A percentile compares a stretch with the other conserved stretches of the same genome.
Evolutionary conservation across 1,284 basidiomycete species (phyloP).

Genomic region (Sporisorium exsertum): DNA sequence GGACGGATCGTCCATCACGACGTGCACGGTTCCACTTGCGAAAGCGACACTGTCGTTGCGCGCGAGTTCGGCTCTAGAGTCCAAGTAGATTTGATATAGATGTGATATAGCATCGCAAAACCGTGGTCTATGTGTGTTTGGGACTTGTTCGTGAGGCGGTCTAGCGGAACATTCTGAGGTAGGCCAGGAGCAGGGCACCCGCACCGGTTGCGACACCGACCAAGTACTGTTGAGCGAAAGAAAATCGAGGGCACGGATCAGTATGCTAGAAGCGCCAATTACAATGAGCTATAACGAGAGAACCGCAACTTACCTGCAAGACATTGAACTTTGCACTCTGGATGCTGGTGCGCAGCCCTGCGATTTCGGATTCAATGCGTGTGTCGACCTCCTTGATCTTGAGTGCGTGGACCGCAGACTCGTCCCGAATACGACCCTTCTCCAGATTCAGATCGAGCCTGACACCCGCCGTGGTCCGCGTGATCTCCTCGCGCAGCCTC

Average conservation of each 20-base stretch:
- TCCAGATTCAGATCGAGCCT: constrained; percentile 94
- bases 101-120: not conserved
- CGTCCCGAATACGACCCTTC: constrained; percentile 93
- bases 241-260: not conserved
- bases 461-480: constrained; percentile 91
- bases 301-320: constrained; percentile 50
- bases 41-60: constrained; percentile 37
- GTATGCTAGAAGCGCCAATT: not conserved
- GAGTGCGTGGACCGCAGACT: constrained; percentile 89
- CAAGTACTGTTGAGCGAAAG: constrained; percentile 47
- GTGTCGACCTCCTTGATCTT: constrained; percentile 99
- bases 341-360: constrained; percentile 86
- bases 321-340: constrained; percentile 84
- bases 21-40: constrained; percentile 39
- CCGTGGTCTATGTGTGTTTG: not conserved
- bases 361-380: constrained; percentile 95
- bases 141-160: not conserved
- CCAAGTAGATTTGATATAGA: constrained; percentile 8
- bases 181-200: constrained; percentile 86
- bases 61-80: not conserved
- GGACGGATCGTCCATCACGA: constrained; percentile 39
- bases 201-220: constrained; percentile 79
- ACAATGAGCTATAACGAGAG: not conserved
- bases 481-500: constrained; percentile 83
- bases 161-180: constrained; percentile 74